Evolutionary conservation across 2,329 filamentous ascomycete species (phyloP), one percentile per base, ranked within the genome.

Genomic region (Neopestalotiopsis clavispora): DNA sequence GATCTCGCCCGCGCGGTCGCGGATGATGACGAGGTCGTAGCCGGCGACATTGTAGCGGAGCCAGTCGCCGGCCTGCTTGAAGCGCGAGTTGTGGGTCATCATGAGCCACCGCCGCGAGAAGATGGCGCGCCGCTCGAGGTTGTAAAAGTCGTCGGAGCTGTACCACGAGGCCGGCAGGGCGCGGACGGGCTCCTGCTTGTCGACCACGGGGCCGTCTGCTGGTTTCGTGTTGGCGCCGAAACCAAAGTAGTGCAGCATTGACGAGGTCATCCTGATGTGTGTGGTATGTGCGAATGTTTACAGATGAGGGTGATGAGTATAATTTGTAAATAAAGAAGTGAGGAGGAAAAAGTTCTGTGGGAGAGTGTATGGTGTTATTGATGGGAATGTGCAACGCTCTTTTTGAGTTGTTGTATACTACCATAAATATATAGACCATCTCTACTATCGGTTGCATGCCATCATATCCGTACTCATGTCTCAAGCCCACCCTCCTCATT

Each of bases 21-120:
- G 78, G 66, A 82, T 79, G 13, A 90, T 77, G 72, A 90, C 78
- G 75, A 90, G 86, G 32, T 86, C 81, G 76, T 85, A 89, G n/a
- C 84, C 87, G 7, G 87, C 86, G 5, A 88, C 76, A 14, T 85
- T 81, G 70, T 84, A 90, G 23, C 84, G 83, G 34, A 89, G 81
- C 78, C 85, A 91, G 75, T 90, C 86, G 13, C 60, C 60, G 10
- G 60, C 10, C 30, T 20, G 12, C 60, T 38, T 40, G 60, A 63
- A 17, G 14, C 38, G 32, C 4, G 60, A 63, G 34, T 13, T 45
- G 34, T 63, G 60, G 12, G 60, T 45, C 32, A 63, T 45, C 5
- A 63, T n/a, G 12, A 63, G 60, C 60, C 60, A 63, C 9, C 60
- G 32, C 10, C 38, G 38, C 40, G 60, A 63, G 30, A 63, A 59